phyloP scores from a whole-genome alignment of 257 asterid genomes.

The Capsicum rhomboideum region DNA sequence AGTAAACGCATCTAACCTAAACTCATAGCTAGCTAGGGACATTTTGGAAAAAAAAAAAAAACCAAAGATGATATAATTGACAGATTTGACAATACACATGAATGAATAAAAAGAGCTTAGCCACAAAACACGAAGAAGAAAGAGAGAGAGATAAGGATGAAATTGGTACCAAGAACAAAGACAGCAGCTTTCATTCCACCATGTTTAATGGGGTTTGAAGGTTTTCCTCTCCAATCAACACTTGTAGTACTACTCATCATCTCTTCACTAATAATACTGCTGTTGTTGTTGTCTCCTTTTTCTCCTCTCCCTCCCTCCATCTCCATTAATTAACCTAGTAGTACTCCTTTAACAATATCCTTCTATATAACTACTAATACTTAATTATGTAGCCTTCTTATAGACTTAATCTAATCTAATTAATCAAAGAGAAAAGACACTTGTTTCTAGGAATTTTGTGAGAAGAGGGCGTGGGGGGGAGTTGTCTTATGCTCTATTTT shows the following conservation, averaged over 20 bases:
- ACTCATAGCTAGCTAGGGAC: background rate
- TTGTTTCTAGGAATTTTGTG: background rate
- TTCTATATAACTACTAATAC: no score
- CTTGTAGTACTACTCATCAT: background rate
- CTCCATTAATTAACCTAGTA: background rate
- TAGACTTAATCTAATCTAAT: no score
- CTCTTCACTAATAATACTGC: constrained; percentile 5
- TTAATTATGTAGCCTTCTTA: no score
- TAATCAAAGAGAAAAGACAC: background rate
- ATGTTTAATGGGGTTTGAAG: constrained; percentile 65
- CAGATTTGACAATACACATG: background rate
- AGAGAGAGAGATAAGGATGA: background rate
- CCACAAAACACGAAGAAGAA: background rate
- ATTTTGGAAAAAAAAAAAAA: no score
- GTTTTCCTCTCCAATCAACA: constrained; percentile 86
- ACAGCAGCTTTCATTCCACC: constrained; percentile 86
- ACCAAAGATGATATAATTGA: background rate
- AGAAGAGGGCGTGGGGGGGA: background rate
- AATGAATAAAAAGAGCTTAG: background rate
- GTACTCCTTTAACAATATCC: no score
- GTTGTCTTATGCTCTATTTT: background rate
- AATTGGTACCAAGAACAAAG: constrained; percentile 54
- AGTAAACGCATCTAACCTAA: no score
- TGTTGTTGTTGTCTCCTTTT: background rate
- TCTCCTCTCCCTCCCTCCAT: constrained; percentile 33